Evolutionary conservation across 208 protist genomes (phyloP), one percentile per base, ranked within the genome.

Genomic region (Wallacemonas sp.): DNA sequence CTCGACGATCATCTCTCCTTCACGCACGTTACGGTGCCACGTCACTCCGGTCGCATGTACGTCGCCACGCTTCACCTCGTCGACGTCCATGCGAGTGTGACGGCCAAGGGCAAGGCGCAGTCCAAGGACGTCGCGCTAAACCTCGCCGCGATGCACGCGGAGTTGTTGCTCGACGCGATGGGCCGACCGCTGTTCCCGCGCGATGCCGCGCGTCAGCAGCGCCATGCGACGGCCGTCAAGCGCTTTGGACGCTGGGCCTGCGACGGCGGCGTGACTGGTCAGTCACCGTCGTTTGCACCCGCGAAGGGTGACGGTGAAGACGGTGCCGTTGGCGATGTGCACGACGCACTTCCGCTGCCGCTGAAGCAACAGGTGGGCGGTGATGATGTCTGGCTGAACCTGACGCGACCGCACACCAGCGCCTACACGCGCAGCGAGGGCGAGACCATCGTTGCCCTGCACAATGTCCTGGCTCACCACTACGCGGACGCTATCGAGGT

Each of bases 141-240:
- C 29, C 78, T 94, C 21, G 88, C 88, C 2, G 76, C 80, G 5
- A 94, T 94, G 86, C 85, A 93, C 68, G 87, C 82, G 26, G 85
- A 95, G 65, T 67, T 95, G 39, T 72, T 92, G 27, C 63, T 91
- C 24, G 91, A 91, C 44, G 81, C 85, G 0, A 61, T 91, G 21
- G 85, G 75, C 0, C 63, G 69, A 3, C 69, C 78, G 12, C 59
- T 96, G 21, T 93, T 92, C 41, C 83, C 85, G 10, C 26, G 55
- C 0, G 82, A 91, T 42, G 24, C 34, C 0, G 53, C 37, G 9
- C 78, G 78, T 5, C 88, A 94, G 73, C 72, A 72, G 6, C 66
- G 69, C 42, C 86, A 95, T 58, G 89, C 89, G 10, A 46, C 30
- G 32, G 79, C 71, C 1, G 86, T 78, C 6, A 67, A 45, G 19